phyloP scores from a whole-genome alignment of 768 basidiomycete species.

The Sarcodon aspratus region DNA sequence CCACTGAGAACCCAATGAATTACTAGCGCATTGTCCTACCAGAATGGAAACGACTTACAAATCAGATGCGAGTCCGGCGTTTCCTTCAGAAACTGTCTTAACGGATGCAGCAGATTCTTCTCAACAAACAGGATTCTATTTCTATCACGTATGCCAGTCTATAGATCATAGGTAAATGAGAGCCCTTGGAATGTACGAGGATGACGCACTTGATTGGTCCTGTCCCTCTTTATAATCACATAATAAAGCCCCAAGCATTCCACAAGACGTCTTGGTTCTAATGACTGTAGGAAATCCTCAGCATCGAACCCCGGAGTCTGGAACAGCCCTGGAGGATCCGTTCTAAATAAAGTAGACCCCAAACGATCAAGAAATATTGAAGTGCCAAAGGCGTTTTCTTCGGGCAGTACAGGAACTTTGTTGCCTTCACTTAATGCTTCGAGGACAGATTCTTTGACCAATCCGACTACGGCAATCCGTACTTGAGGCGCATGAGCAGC shows the following conservation, averaged over 20 bases:
- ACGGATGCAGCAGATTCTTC: conserved; percentile 7
- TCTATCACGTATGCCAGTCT: conserved; percentile 19
- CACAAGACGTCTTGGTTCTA: conserved; percentile 49
- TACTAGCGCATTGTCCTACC: too few species aligned
- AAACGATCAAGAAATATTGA: conserved; percentile 44
- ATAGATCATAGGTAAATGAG: neutral
- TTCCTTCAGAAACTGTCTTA: conserved; percentile 4
- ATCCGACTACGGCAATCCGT: conserved; percentile 53
- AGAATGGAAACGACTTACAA: too few species aligned
- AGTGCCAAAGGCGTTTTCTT: conserved; percentile 38
- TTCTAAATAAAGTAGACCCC: conserved; percentile 46
- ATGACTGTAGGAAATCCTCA: conserved; percentile 35
- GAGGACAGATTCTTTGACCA: conserved; percentile 57
- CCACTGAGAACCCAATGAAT: too few species aligned
- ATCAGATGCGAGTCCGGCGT: conserved; percentile 12
- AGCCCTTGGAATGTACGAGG: neutral
- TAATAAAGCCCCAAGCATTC: conserved; percentile 65
- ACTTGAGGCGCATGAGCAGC: conserved; percentile 50
- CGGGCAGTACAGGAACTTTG: neutral
- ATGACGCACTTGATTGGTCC: conserved; percentile 36
- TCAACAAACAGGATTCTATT: conserved; percentile 6
- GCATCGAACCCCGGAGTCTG: conserved; percentile 13
- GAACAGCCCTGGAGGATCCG: conserved; percentile 45
- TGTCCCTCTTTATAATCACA: conserved; percentile 48
- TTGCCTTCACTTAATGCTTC: conserved; percentile 25